These are phyloP conservation scores for Xylaria multiplex DNA, from an alignment of 2,329 filamentous ascomycete species.

Conservation along the genomic window DNA sequence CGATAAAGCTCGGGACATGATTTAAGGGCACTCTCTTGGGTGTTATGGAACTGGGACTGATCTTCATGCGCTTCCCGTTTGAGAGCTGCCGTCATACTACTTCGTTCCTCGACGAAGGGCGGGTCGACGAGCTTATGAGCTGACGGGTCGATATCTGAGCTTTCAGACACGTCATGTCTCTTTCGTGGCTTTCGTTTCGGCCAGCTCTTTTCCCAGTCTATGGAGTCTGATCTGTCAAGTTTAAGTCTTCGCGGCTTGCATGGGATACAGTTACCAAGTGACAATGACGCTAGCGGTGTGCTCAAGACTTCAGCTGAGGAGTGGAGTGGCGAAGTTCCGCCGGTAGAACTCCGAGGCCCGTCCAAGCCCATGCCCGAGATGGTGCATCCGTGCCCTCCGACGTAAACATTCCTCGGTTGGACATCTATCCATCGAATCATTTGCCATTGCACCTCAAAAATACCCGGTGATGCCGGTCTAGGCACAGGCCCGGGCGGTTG, in stretches of 20 bases:
- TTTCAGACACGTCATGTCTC: slow-evolving; percentile 46
- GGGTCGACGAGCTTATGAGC: slow-evolving; percentile 5
- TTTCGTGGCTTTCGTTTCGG: slow-evolving; percentile 43
- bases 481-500: background rate
- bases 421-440: slow-evolving; percentile 14
- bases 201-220: slow-evolving; percentile 45
- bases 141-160: slow-evolving; percentile 32
- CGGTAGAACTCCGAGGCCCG: slow-evolving; percentile 42
- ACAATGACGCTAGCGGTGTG: slow-evolving; percentile 33
- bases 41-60: slow-evolving; percentile 33
- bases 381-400: slow-evolving; percentile 24
- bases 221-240: slow-evolving; percentile 40
- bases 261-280: slow-evolving; percentile 31
- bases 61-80: slow-evolving; percentile 28
- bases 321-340: slow-evolving; percentile 35
- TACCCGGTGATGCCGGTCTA: background rate
- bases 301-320: slow-evolving; percentile 30
- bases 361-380: slow-evolving; percentile 42
- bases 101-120: slow-evolving; percentile 17
- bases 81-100: slow-evolving; percentile 12
- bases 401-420: background rate
- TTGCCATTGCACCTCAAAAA: slow-evolving; percentile 23
- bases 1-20: slow-evolving; percentile 47
- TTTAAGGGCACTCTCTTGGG: slow-evolving; percentile 34
- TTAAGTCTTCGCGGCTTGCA: slow-evolving; percentile 28